phyloP scores from a whole-genome alignment of 108 stramenopile species.

The Epithemia pelagica region DNA sequence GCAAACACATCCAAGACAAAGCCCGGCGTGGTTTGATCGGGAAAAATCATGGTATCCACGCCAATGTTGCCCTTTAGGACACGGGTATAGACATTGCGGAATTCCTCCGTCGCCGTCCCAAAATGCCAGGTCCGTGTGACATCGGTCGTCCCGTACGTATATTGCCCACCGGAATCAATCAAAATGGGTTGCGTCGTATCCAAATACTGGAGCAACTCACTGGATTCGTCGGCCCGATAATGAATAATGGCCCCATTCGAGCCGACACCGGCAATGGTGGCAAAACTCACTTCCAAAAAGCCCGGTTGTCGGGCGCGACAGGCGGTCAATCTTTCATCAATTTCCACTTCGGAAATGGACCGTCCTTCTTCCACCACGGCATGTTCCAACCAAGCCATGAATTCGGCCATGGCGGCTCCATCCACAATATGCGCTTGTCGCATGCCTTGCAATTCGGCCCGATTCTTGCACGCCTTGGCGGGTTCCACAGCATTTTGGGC shows the following conservation, averaged over 20 bases:
- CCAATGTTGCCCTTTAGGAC: slow-evolving; percentile 97
- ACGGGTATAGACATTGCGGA: slow-evolving; percentile 78
- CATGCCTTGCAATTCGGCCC: slow-evolving; percentile 83
- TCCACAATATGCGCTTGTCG: slow-evolving; percentile 96
- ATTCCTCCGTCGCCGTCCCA: slow-evolving; percentile 64
- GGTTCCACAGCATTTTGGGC: slow-evolving; percentile 81
- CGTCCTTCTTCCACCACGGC: slow-evolving; percentile 43
- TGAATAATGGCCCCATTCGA: slow-evolving; percentile 97
- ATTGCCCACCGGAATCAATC: slow-evolving; percentile 93
- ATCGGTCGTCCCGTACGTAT: slow-evolving; percentile 96
- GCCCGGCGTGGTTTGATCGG: slow-evolving; percentile 82
- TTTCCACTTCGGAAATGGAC: slow-evolving; percentile 81
- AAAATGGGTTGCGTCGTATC: slow-evolving; percentile 70
- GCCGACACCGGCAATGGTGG: slow-evolving; percentile 94
- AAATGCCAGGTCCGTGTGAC: slow-evolving; percentile 97
- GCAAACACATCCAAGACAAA: slow-evolving; percentile 95
- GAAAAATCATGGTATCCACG: slow-evolving; percentile 85
- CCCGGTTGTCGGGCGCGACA: slow-evolving; percentile 73
- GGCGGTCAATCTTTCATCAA: slow-evolving; percentile 78
- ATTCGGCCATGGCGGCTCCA: slow-evolving; percentile 90
- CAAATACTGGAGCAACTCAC: slow-evolving; percentile 57
- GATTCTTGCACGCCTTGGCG: slow-evolving; percentile 70
- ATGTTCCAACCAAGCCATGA: slow-evolving; percentile 82
- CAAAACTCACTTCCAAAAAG: slow-evolving; percentile 79
- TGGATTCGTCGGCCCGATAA: slow-evolving; percentile 71